Evolutionary conservation across 352 stramenopile species (phyloP), one percentile per base, ranked within the genome.

Genomic region (Globisporangium iwayamae): DNA sequence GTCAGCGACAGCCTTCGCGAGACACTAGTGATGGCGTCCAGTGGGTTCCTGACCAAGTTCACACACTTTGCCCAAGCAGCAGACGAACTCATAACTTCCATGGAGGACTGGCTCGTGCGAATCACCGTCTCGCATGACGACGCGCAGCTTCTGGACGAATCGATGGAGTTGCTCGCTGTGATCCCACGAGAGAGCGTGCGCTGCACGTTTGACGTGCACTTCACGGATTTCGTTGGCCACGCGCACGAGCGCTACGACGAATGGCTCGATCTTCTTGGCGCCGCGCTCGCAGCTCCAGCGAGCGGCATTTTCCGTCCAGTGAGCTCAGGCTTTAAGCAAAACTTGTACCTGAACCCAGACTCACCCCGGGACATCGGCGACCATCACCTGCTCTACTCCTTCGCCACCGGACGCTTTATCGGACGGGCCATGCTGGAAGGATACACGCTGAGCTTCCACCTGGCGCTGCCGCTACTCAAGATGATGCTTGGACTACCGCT

Each of bases 391-490:
- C 5, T 38, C 14, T 53, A 65, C 51, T 60, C 13, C 22, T 94
- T 98, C 41, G 79, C 79, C 30, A 67, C 70, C 3, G 76, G 75
- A 36, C 69, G 75, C 22, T 51, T 85, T 2, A 51, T 87, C 14
- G 74, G 74, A 43, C 66, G 73, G 10, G 67, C 75, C 7, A 30
- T 82, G 34, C 60, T 84, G 5, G 94, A 98, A 71, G 79, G 87
- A 38, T 92, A 98, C 46, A 69, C 97, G 38, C 78, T 98, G 0
- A 72, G 79, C 46, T 90, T 91, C 39, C 94, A 98, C 66, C 84
- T 99, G 64, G 89, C 91, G 10, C 77, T 89, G 7, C 86, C 96
- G 30, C 70, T 99, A 54, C 96, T 98, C 69, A 99, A 98, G 71
- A 82, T 98, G 66, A 84, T 98, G 4, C 71, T 98, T 10, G 92